phyloP scores from a whole-genome alignment of 2,329 filamentous ascomycete species.

The Phyllachora maydis region DNA sequence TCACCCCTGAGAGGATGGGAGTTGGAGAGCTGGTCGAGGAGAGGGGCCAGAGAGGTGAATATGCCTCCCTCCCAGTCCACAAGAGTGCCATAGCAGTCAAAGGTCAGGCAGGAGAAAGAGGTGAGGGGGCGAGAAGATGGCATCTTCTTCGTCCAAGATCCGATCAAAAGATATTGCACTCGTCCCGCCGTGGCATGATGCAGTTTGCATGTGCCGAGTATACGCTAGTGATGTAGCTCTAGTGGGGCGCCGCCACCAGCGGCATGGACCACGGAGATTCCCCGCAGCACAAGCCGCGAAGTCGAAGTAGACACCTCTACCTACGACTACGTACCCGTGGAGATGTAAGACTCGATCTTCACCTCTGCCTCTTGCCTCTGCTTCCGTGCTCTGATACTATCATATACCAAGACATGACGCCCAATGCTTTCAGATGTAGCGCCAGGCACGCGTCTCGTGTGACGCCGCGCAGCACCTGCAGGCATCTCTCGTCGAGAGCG shows the following conservation, averaged over 20 bases:
- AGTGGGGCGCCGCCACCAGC: too few species aligned
- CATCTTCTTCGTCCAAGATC: too few species aligned
- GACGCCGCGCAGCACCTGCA: neutral
- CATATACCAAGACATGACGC: neutral
- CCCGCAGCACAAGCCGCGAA: too few species aligned
- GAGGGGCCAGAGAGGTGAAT: neutral
- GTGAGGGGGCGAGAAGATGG: too few species aligned
- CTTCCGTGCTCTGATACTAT: neutral
- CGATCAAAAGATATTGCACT: too few species aligned
- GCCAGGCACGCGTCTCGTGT: too few species aligned
- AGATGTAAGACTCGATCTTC: neutral
- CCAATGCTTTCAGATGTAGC: neutral
- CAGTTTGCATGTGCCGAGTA: too few species aligned
- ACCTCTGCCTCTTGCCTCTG: neutral
- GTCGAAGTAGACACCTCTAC: too few species aligned
- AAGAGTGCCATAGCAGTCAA: slow-evolving; percentile 1
- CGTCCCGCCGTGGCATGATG: too few species aligned
- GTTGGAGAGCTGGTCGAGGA: neutral
- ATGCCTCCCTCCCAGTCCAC: slow-evolving; percentile 1
- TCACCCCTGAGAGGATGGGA: neutral
- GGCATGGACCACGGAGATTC: too few species aligned
- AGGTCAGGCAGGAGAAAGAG: neutral
- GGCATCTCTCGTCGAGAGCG: slow-evolving; percentile 15
- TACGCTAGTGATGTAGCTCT: too few species aligned
- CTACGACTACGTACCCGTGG: too few species aligned